A percentile compares a stretch with the other conserved stretches of the same genome.
Evolutionary conservation across 1,284 basidiomycete species (phyloP).

Genomic region (Rhodotorula sp.): DNA sequence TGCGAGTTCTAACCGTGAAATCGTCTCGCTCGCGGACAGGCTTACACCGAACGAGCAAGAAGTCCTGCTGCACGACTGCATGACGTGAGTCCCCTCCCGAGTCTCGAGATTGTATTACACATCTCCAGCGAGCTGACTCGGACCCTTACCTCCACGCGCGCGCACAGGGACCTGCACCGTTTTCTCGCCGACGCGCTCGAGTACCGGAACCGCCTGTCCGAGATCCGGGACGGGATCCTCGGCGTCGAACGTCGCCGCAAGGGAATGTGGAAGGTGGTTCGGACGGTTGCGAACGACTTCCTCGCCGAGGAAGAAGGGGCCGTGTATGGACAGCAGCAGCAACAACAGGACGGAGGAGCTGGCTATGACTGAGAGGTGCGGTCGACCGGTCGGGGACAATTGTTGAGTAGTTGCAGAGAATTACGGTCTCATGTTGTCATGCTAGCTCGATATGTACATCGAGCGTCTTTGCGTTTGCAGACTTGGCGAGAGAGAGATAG

Average conservation of each 20-base stretch:
- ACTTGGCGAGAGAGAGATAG: too few relatives aligned
- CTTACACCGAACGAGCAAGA: slow-evolving; percentile 39
- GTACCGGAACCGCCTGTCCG: slow-evolving; percentile 42
- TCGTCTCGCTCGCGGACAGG: not conserved
- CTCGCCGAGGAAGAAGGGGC: slow-evolving; percentile 29
- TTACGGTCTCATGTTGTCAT: too few relatives aligned
- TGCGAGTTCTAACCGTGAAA: too few relatives aligned
- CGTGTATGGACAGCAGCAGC: not conserved
- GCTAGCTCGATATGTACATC: too few relatives aligned
- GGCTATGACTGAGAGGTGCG: not conserved
- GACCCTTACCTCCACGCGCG: not conserved
- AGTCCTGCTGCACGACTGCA: slow-evolving; percentile 38
- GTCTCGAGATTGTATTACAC: too few relatives aligned
- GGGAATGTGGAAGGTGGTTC: slow-evolving; percentile 41
- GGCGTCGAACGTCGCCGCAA: slow-evolving; percentile 44
- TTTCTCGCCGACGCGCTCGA: slow-evolving; percentile 45
- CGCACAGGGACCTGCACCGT: slow-evolving; percentile 41
- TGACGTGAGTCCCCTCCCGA: slow-evolving; percentile 42
- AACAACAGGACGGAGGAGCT: not conserved
- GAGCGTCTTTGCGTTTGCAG: too few relatives aligned
- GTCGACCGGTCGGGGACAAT: too few relatives aligned
- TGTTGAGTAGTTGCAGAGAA: too few relatives aligned
- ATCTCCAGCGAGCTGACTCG: too few relatives aligned
- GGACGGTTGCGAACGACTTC: slow-evolving; percentile 36
- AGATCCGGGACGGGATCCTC: slow-evolving; percentile 45